Evolutionary conservation across 1,284 basidiomycete species (phyloP), one percentile per base, ranked within the genome.

Genomic region (Ganoderma meredithae): DNA sequence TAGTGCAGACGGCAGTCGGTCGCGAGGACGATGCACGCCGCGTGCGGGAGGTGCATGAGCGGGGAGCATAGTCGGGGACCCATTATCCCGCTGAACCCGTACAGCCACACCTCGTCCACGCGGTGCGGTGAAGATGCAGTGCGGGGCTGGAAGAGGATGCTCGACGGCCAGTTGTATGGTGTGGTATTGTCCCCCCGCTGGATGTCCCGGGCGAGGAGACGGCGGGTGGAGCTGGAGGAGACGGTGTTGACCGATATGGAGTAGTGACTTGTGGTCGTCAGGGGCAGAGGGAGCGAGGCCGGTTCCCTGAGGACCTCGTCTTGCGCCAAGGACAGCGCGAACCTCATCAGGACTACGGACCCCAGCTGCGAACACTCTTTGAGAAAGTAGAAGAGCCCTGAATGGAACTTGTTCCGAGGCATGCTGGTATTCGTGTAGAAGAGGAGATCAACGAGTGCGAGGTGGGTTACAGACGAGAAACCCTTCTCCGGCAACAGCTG

Each of bases 71-170:
- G 17, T 6, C 22, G 31, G 17, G 22, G 31, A 33, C 7, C 7
- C 27, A 6, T 8, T 15, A 15, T 3, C 53, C 6, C 4, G 55
- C 6, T 17, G 55, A 36, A 7, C 7, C 55, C 55, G 33, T 56
- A 56, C 15, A 65, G 25, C 58, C 64, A 65, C 59, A 43, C 58
- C 25, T 65, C 64, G 6, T 59, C 55, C 13, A 60, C 22, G 36
- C 22, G 55, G 22, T 52, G n/a, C 33, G 15, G 12, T 8, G 17
- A 36, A 17, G n/a, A 0, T 9, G 63, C 36, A 1, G 36, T 7
- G 36, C 3, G 12, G 8, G 15, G 1, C 8, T 40, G 53, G n/a
- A 25, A 33, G 52, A 62, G 41, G 10, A 52, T 6, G 7, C n/a
- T 25, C 13, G 15, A 9, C 0, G 62, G 40, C 65, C 65, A 66